Base-by-base conservation (phyloP, 2,329 filamentous ascomycete species). In the Sporothrix inflata region DNA sequence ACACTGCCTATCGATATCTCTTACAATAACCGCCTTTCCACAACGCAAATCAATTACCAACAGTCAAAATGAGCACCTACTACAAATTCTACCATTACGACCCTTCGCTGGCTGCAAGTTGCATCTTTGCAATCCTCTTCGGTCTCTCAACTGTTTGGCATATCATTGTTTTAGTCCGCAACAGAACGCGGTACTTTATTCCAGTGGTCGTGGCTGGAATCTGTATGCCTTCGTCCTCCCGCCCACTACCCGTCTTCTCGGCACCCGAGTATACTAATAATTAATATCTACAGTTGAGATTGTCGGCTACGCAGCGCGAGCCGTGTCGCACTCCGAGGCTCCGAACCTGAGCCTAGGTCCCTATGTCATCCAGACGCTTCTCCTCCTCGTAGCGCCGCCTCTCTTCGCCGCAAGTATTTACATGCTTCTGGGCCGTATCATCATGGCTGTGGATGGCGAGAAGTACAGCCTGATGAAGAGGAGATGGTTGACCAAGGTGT, bases 401-500 rank as follows among this genome's bases (percentile, higher is more conserved):
- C 53, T 72, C 38, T 68, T 71, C 34, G 61, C 63, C 3, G 65
- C 73, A 3, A 71, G 55, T 27, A 69, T 74, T 24, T 74, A 72
- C 63, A 72, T 74, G 67, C 24, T 63, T 7, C 68, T 74, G 1
- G 63, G 73, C 63, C 72, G 67, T 19, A 66, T 74, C 34, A 61
- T 49, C 47, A 30, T 34, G 5, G 57, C 70, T n/a, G 66, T 63
- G 11, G 49, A 69, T 6, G 65, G 38, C 47, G 65, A 69, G 21
- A n/a, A 34, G 24, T 69, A 69, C 47, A 47, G 38, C 27, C 42
- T 69, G 65, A 55, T 69, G 30, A 21, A 9, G 47, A 21, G 8
- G 42, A 16, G 38, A 11, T 73, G 74, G 73, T n/a, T 74, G 4
- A 75, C 74, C 21, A 71, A 68, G n/a, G 47, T 74, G 14, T 75